Evolutionary conservation across 2,329 filamentous ascomycete species (phyloP).

Genomic region (Ophiocordyceps camponoti-saundersi): DNA sequence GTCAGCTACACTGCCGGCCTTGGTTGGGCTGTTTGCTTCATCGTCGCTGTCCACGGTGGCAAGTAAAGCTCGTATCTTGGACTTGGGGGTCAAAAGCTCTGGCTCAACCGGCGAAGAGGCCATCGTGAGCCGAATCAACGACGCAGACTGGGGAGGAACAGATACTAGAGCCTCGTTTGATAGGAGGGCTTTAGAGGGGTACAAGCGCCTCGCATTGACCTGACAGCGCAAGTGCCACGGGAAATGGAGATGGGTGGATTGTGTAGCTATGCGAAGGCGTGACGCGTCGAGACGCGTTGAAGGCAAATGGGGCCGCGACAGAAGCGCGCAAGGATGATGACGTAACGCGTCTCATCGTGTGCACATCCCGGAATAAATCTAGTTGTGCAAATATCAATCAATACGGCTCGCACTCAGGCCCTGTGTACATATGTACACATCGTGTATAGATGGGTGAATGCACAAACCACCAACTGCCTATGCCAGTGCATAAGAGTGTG

Average conservation of each 20-base stretch:
- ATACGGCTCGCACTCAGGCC: no score
- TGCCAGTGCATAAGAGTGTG: neutral
- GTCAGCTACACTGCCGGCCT: conserved; percentile 27
- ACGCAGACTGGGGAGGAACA: neutral
- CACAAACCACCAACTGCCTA: neutral
- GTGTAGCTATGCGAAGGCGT: neutral
- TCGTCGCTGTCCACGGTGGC: conserved; percentile 32
- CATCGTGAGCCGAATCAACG: neutral
- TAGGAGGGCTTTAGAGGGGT: no score
- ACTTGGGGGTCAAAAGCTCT: conserved; percentile 29
- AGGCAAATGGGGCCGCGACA: no score
- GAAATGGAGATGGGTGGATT: no score
- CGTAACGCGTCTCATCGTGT: neutral
- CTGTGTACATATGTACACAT: neutral
- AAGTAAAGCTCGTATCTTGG: conserved; percentile 37
- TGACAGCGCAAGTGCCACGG: no score
- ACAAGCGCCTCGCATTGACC: no score
- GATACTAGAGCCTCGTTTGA: no score
- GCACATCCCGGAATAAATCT: no score
- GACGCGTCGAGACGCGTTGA: neutral
- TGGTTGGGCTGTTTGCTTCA: conserved; percentile 19
- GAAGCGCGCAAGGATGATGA: no score
- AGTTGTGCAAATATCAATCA: neutral
- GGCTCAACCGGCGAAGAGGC: conserved; percentile 8
- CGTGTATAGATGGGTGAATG: neutral